Base-by-base conservation (phyloP, 2,329 filamentous ascomycete genomes). In the Colletotrichum tropicale region DNA sequence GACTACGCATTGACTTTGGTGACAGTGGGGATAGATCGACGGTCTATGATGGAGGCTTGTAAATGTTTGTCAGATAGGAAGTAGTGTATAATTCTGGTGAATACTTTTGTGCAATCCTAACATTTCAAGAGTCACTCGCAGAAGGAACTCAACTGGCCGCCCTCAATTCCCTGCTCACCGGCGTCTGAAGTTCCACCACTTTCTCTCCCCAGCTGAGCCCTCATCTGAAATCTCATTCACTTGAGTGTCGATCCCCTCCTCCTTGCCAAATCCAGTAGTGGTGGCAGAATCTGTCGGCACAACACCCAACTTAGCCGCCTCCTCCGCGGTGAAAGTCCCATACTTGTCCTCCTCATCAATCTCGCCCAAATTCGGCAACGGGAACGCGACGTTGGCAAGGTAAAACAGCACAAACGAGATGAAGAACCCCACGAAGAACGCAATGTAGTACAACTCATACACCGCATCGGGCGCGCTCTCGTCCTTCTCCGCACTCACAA, bases 401-500 rank as follows among this genome's bases (percentile, higher is more conserved):
- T 76, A 77, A 26, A 77, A 77, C 3, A 77, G 76, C 66, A 67
- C 24, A 28, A 77, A 77, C 4, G 78, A 79, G 52, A 78, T 77
- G 34, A 71, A 66, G 21, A 78, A 70, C 72, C 87, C 87, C 18
- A 87, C 81, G 15, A 88, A 82, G 74, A 88, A 89, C 0, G 87
- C 86, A 81, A 87, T 85, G 72, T 86, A 88, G 77, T 88, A 88
- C 21, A 89, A 77, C 77, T 89, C 81, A n/a, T 84, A 84, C 43
- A 88, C 76, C 5, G 80, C 81, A 34, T 80, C 80, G 5, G 86
- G 82, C 6, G 85, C 84, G 69, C 80, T 56, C 10, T 16, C 8
- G 34, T 62, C 55, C 3, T 61, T 61, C 21, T 18, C 15, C 6
- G 36, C 68, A 28, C 60, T 75, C 18, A 32, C 67, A 9, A 71